These are phyloP conservation scores for Dryas integrifolia DNA, from an alignment of 331 rosid species.

Conservation along the genomic window DNA sequence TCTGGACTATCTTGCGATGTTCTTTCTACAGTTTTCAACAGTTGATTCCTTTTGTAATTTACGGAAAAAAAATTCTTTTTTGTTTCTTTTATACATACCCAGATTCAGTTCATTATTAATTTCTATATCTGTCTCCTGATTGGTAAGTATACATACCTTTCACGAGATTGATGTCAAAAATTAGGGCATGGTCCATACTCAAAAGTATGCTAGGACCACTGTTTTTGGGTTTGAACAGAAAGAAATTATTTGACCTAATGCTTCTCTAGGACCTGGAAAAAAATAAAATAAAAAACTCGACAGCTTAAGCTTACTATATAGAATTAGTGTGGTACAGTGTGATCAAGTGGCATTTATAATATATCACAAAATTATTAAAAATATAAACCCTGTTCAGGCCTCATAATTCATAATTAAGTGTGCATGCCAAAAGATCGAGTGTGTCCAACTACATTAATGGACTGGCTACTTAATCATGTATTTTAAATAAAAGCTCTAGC, in stretches of 20 bases:
- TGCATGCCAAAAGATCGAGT: not conserved
- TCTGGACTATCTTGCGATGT: not conserved
- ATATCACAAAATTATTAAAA: no score
- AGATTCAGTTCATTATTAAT: not conserved
- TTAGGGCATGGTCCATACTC: conserved; percentile 23
- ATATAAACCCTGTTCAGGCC: no score
- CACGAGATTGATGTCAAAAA: conserved; percentile 17
- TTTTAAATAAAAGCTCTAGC: not conserved
- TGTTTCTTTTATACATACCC: conserved; percentile 14
- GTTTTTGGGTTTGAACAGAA: not conserved
- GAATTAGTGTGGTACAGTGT: not conserved
- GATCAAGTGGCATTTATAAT: no score
- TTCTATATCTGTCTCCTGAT: not conserved
- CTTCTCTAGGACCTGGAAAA: not conserved
- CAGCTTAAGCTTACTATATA: not conserved
- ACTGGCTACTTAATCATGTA: no score
- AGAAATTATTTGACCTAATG: conserved; percentile 1
- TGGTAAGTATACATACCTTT: conserved; percentile 19
- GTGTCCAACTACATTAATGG: no score
- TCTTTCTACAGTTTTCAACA: conserved; percentile 4
- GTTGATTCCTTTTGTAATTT: conserved; percentile 12
- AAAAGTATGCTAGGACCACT: conserved; percentile 26
- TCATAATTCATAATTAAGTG: no score
- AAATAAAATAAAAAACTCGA: not conserved
- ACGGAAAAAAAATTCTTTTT: not conserved